A percentile compares a stretch with the other conserved stretches of the same genome.
Conservation (phyloP, 306 rosid genomes). For the Fagus crenata region DNA sequence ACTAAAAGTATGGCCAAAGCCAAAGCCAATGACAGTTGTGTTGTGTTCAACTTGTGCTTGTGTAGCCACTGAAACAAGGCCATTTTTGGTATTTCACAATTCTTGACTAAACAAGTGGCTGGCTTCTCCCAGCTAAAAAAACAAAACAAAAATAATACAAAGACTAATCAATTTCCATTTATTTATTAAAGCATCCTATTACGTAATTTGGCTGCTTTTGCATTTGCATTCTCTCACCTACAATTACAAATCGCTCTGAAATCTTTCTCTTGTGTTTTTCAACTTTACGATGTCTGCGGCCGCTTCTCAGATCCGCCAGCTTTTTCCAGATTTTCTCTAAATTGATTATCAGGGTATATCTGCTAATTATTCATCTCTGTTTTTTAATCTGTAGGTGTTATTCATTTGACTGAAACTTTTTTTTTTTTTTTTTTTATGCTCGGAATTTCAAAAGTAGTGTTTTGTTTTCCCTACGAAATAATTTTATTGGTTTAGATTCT, state of each 20-base stretch:
- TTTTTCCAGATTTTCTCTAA: slow-evolving; percentile 11
- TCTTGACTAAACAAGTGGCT: neutral
- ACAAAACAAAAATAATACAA: too few relatives aligned
- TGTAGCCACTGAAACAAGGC: neutral
- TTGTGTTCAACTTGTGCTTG: neutral
- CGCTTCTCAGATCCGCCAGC: slow-evolving; percentile 32
- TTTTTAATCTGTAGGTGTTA: neutral
- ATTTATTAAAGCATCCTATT: neutral
- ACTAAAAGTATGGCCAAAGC: slow-evolving; percentile 15
- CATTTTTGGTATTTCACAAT: slow-evolving; percentile 3
- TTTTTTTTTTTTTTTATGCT: neutral
- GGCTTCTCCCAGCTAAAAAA: neutral
- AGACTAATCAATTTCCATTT: neutral
- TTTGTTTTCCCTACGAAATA: neutral
- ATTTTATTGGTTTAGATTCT: neutral
- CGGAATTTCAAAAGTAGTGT: neutral
- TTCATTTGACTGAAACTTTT: neutral
- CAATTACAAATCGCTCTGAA: neutral
- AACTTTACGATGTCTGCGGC: neutral
- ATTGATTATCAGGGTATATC: slow-evolving; percentile 18
- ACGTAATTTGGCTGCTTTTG: neutral
- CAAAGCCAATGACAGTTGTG: neutral
- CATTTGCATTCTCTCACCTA: neutral
- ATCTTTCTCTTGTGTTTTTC: neutral
- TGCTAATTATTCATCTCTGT: neutral